A percentile compares a stretch with the other conserved stretches of the same genome.
Conservation (phyloP, 176 grass and related monocot species). For the Pharus latifolius region DNA sequence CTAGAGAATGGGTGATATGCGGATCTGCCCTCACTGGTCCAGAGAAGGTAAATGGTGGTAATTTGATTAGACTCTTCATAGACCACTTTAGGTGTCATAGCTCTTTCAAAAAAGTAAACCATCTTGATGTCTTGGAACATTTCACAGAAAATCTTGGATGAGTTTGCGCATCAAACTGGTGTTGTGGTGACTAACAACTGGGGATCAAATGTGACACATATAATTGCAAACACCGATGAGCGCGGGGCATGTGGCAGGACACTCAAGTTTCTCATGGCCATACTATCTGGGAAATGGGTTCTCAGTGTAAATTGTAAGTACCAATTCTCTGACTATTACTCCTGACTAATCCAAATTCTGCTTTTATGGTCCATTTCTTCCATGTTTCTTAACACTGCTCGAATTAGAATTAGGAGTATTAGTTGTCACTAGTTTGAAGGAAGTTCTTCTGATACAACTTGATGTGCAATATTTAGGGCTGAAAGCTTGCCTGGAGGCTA, state of each 20-base stretch:
- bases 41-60: conserved; percentile 49
- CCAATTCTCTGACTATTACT: background rate
- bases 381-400: background rate
- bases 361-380: background rate
- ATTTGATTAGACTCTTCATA: conserved; percentile 2
- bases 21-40: conserved; percentile 55
- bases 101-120: background rate
- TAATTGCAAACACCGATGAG: conserved; percentile 72
- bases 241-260: conserved; percentile 63
- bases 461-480: conserved; percentile 52
- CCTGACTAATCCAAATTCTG: background rate
- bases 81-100: background rate
- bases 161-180: conserved; percentile 55
- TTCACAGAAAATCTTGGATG: conserved; percentile 58
- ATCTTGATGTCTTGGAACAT: background rate
- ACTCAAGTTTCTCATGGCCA: conserved; percentile 93
- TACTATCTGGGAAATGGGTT: conserved; percentile 86
- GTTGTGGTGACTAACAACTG: conserved; percentile 42
- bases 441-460: conserved; percentile 9
- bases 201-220: conserved; percentile 64
- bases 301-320: conserved; percentile 81
- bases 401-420: background rate
- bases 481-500: conserved; percentile 59
- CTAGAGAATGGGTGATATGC: conserved; percentile 75
- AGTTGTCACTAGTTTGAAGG: background rate